phyloP scores from a whole-genome alignment of 495 filamentous ascomycete species.

The Penicillium canariense region DNA sequence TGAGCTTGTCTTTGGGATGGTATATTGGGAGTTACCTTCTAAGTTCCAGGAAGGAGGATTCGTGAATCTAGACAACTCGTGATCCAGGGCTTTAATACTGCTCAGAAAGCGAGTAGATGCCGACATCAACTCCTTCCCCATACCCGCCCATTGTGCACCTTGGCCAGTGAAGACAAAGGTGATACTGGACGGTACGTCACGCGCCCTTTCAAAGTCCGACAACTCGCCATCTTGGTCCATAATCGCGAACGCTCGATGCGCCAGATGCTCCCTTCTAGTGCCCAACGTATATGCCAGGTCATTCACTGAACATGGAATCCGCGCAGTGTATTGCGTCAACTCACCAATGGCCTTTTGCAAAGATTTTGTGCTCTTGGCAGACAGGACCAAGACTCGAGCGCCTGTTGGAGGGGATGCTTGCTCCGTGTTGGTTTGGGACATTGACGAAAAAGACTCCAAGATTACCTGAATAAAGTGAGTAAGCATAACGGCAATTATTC shows the following conservation, averaged over 20 bases:
- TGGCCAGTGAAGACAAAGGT: constrained; percentile 71
- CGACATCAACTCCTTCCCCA: constrained; percentile 37
- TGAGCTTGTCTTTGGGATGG: not conserved
- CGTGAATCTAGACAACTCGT: not conserved
- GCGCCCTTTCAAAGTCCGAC: not conserved
- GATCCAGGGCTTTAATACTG: constrained; percentile 11
- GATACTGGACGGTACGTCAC: constrained; percentile 18
- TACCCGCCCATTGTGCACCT: constrained; percentile 55
- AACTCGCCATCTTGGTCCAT: not conserved
- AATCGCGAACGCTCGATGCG: constrained; percentile 6
- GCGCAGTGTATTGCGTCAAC: not conserved
- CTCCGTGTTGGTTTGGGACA: not conserved
- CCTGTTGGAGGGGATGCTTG: not conserved
- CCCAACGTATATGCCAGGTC: constrained; percentile 20
- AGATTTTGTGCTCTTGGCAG: not conserved
- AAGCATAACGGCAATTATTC: not conserved
- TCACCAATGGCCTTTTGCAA: not conserved
- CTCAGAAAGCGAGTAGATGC: constrained; percentile 26
- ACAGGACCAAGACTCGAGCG: not conserved
- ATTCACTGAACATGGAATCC: not conserved
- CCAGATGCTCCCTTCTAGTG: constrained; percentile 7
- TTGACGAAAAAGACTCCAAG: not conserved
- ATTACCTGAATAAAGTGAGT: not conserved
- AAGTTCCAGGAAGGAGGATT: not conserved
- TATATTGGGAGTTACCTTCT: not conserved